Conservation (phyloP, 2,329 filamentous ascomycete species). For the Onygenales sp. region DNA sequence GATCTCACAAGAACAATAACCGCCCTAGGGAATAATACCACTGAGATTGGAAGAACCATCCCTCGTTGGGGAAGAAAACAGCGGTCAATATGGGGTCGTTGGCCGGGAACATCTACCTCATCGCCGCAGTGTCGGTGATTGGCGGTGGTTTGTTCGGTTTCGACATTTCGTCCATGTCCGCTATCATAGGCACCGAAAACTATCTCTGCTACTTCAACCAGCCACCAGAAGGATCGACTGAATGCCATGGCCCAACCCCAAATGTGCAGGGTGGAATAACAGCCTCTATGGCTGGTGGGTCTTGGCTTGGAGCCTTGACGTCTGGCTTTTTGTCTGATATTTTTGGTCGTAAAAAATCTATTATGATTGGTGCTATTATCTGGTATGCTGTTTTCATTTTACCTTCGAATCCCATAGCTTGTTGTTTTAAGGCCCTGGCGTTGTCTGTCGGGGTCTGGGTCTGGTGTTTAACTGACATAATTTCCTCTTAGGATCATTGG, state of each 20-base stretch:
- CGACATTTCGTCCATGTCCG: constrained; percentile 67
- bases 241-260: constrained; percentile 40
- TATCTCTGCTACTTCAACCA: constrained; percentile 67
- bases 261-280: constrained; percentile 57
- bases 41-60: not conserved
- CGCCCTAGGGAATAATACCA: not conserved
- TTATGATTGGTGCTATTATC: constrained; percentile 44
- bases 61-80: not conserved
- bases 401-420: not conserved
- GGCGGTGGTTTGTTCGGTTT: constrained; percentile 69
- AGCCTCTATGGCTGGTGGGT: constrained; percentile 64
- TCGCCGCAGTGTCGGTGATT: constrained; percentile 49
- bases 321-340: constrained; percentile 48
- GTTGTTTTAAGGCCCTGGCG: not conserved
- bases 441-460: not conserved
- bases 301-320: constrained; percentile 51
- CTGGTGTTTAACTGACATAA: not conserved
- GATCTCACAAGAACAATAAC: not conserved
- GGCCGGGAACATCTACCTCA: constrained; percentile 47
- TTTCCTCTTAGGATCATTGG: constrained; percentile 37
- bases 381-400: constrained; percentile 28
- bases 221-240: constrained; percentile 21
- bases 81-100: not conserved
- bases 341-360: constrained; percentile 44
- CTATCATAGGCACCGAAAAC: constrained; percentile 55